phyloP scores from a whole-genome alignment of 2,329 filamentous ascomycete species.

The Fusarium mangiferae region DNA sequence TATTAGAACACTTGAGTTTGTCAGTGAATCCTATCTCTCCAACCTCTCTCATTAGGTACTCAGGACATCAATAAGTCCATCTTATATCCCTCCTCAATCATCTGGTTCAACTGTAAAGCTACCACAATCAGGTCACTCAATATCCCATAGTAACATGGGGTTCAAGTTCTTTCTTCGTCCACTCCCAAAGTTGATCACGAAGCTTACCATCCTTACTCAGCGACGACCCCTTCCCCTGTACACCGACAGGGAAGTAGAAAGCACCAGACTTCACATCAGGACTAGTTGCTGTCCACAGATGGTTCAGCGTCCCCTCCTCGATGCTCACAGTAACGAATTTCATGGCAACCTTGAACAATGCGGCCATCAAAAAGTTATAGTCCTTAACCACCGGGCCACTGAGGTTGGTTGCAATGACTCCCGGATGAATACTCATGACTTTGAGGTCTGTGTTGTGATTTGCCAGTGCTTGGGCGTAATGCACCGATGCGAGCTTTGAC shows the following conservation, averaged over 20 bases:
- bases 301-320: background rate
- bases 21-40: rapidly evolving
- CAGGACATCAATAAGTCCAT: rapidly evolving
- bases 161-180: background rate
- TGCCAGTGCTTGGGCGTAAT: background rate
- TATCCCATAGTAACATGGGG: background rate
- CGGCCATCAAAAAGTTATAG: background rate
- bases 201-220: background rate
- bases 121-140: background rate
- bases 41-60: background rate
- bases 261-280: background rate
- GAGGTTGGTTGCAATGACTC: background rate
- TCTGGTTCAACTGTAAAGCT: background rate
- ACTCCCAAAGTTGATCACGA: background rate
- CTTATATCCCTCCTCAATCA: rapidly evolving
- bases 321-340: background rate
- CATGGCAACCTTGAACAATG: background rate
- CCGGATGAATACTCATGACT: background rate
- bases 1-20: no score
- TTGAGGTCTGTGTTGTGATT: background rate
- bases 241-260: background rate
- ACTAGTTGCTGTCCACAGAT: background rate
- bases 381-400: background rate
- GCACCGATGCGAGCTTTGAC: background rate
- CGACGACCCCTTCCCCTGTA: background rate